Evolutionary conservation across 2,329 filamentous ascomycete species (phyloP).

Genomic region (Talaromyces islandicus): DNA sequence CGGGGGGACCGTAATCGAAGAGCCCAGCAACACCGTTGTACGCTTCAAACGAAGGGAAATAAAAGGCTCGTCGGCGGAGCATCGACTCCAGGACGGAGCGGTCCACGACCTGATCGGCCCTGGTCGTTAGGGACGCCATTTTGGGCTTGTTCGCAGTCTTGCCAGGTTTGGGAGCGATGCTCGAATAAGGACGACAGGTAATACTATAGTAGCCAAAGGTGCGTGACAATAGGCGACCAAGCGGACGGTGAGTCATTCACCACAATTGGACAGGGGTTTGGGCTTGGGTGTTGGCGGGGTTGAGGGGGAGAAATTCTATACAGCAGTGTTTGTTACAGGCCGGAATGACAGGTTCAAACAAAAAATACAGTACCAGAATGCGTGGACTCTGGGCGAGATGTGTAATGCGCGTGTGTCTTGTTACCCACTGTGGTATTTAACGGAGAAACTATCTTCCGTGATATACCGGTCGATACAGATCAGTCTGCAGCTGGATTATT

Average conservation of each 20-base stretch:
- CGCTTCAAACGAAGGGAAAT: slow-evolving; percentile 92
- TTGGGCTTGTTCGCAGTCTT: slow-evolving; percentile 26
- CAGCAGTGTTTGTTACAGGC: background rate
- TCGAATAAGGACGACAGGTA: slow-evolving; percentile 26
- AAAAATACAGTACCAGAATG: slow-evolving; percentile 5
- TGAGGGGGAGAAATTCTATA: background rate
- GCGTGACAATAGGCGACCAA: slow-evolving; percentile 31
- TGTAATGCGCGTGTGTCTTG: slow-evolving; percentile 1
- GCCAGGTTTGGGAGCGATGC: slow-evolving; percentile 19
- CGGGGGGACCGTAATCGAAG: slow-evolving; percentile 89
- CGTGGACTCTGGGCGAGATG: background rate
- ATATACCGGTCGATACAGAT: background rate
- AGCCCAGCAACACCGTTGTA: slow-evolving; percentile 85
- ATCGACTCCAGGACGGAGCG: slow-evolving; percentile 74
- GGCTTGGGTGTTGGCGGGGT: background rate
- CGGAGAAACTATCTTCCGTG: slow-evolving; percentile 9
- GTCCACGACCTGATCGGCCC: slow-evolving; percentile 86
- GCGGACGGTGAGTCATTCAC: slow-evolving; percentile 37
- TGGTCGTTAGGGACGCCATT: slow-evolving; percentile 65
- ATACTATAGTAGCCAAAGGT: slow-evolving; percentile 20
- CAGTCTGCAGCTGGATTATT: background rate
- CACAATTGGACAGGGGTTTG: slow-evolving; percentile 4
- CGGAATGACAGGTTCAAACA: slow-evolving; percentile 3
- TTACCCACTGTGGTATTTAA: background rate
- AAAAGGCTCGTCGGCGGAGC: slow-evolving; percentile 84